Evolutionary conservation across 371 early-diverging fungal species (phyloP).

Genomic region (Mortierella sp.): DNA sequence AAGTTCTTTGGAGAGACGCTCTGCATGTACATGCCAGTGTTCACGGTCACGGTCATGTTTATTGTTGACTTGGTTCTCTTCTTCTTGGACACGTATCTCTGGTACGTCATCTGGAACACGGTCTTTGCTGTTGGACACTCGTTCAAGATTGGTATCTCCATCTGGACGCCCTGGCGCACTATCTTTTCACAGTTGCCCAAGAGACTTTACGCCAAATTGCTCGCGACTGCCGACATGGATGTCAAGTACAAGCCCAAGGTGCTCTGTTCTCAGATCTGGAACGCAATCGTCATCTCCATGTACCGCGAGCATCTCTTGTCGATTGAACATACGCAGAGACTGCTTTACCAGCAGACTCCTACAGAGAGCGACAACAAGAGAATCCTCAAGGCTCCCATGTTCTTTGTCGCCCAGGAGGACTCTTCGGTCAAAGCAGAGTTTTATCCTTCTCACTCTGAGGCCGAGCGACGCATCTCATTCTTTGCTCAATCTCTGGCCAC

Average conservation of each 20-base stretch:
- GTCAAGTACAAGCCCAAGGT: conserved; percentile 77
- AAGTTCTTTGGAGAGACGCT: conserved; percentile 59
- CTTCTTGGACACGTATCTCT: conserved; percentile 91
- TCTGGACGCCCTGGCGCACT: conserved; percentile 89
- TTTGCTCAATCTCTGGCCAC: conserved; percentile 90
- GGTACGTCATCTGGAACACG: conserved; percentile 90
- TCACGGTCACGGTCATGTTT: conserved; percentile 82
- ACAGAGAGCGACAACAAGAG: conserved; percentile 70
- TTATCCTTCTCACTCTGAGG: conserved; percentile 81
- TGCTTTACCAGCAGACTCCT: conserved; percentile 81
- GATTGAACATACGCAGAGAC: conserved; percentile 76
- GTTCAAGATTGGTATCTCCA: conserved; percentile 84
- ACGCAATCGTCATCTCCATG: conserved; percentile 86
- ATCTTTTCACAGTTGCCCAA: conserved; percentile 85
- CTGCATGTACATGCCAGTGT: conserved; percentile 72
- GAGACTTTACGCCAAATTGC: conserved; percentile 80
- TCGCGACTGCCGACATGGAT: conserved; percentile 78
- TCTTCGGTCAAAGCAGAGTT: conserved; percentile 78
- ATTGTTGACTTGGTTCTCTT: conserved; percentile 81
- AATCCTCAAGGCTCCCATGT: conserved; percentile 78
- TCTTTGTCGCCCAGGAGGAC: conserved; percentile 86
- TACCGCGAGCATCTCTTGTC: conserved; percentile 86
- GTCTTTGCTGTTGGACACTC: conserved; percentile 80
- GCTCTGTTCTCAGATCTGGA: conserved; percentile 87
- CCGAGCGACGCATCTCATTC: conserved; percentile 85